Evolutionary conservation across 495 filamentous ascomycete species (phyloP), one percentile per base, ranked within the genome.

Genomic region (Lophiostoma macrostomum): DNA sequence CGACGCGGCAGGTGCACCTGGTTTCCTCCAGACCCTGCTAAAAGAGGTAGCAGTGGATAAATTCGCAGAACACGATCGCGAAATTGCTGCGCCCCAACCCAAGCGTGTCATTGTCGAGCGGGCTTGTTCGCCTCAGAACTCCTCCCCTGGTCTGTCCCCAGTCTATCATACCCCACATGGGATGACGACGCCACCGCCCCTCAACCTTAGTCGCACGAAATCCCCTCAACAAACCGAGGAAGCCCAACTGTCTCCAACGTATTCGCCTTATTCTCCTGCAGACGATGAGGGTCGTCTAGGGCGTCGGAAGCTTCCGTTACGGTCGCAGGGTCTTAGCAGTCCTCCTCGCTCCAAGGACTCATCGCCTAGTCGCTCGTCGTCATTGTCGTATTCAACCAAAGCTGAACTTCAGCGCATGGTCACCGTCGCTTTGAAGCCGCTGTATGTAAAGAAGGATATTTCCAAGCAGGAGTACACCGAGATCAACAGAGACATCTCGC

Each of bases 401-500:
- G 76, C 87, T 40, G 87, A 81, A 51, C 83, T 96, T 38, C 89
- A 86, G 64, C 81, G 79, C 50, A 86, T 95, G 71, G 90, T 96
- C 40, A 82, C 84, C 23, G 70, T 75, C 18, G 87, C 84, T 0
- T 74, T 96, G 18, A 86, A 85, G 46, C 87, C 90, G 18, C 80
- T 86, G 56, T 94, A 86, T 54, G 79, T 80, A 11, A 73, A 73
- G 24, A 81, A 81, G 48, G 73, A 80, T 36, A 72, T 96, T 8
- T 83, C 82, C 27, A 83, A 87, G 60, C 84, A 94, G 32, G 85
- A 95, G 66, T 96, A 88, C 70, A 90, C 84, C 4, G 80, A 83
- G 37, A 90, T 95, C 70, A 95, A 95, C 66, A 81, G 88, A 37
- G 83, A 80, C 29, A 80, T 95, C 22, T 93, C 86, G 12, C 80